phyloP scores from a whole-genome alignment of 768 basidiomycete species.

The Collybia mongolica region DNA sequence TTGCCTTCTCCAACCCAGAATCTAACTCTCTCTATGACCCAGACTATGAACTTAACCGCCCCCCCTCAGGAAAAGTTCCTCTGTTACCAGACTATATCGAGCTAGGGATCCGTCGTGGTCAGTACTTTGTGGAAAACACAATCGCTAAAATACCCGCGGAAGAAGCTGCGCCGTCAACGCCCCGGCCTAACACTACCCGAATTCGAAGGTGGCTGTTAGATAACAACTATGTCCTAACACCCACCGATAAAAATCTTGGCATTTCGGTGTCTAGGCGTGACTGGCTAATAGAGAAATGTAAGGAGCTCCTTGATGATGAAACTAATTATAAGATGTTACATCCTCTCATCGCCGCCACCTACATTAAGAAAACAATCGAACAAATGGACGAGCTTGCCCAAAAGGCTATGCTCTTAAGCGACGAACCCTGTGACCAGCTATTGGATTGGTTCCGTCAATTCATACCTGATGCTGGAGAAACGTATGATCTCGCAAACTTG shows the following conservation, averaged over 20 bases:
- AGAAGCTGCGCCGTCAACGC: not conserved
- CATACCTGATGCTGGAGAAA: conserved; percentile 1
- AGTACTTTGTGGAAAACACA: conserved; percentile 10
- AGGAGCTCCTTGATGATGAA: conserved; percentile 4
- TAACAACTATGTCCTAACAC: conserved; percentile 20
- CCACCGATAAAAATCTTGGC: conserved; percentile 25
- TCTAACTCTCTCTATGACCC: conserved; percentile 18
- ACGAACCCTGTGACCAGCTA: conserved; percentile 7
- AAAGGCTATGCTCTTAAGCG: not conserved
- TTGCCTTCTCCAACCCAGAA: not conserved
- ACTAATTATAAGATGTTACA: conserved; percentile 7
- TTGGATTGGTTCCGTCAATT: conserved; percentile 9
- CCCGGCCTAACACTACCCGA: conserved; percentile 7
- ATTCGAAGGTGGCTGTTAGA: conserved; percentile 12
- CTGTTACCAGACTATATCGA: conserved; percentile 16
- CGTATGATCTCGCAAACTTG: not conserved
- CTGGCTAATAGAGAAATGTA: conserved; percentile 20
- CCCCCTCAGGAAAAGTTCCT: not conserved
- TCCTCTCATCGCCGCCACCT: too few species aligned
- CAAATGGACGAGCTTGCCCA: not conserved
- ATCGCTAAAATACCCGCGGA: conserved; percentile 13
- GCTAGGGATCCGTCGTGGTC: conserved; percentile 11
- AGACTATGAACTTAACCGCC: conserved; percentile 16
- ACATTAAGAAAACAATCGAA: too few species aligned
- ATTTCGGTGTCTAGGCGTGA: conserved; percentile 16